Evolutionary conservation across 2,329 filamentous ascomycete species (phyloP).

Genomic region (Ceratocystis alfenasii): DNA sequence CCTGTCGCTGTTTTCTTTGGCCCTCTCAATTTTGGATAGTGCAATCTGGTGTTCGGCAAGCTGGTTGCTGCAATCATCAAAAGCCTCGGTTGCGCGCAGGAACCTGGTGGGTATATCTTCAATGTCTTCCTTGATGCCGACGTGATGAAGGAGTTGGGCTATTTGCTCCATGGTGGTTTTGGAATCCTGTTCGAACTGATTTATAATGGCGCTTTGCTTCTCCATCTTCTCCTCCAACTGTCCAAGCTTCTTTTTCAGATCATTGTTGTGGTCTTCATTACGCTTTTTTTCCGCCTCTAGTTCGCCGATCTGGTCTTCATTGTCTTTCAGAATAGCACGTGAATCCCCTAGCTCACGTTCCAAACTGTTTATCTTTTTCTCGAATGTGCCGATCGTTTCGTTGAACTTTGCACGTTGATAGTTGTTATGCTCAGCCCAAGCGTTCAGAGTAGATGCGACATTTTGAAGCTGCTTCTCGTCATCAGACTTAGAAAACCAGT

Average conservation of each 20-base stretch:
- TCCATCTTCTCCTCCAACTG: conserved; percentile 2
- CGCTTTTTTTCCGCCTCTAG: conserved; percentile 13
- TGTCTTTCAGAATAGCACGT: neutral
- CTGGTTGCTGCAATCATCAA: neutral
- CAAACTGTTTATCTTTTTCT: conserved; percentile 16
- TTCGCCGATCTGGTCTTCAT: conserved; percentile 13
- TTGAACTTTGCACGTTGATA: conserved; percentile 15
- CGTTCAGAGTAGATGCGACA: conserved; percentile 19
- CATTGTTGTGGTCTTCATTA: conserved; percentile 6
- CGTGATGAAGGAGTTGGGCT: neutral
- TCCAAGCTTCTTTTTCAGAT: conserved; percentile 5
- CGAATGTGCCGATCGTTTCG: conserved; percentile 14
- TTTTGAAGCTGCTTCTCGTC: conserved; percentile 20
- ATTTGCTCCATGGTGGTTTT: neutral
- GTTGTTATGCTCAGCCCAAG: conserved; percentile 20
- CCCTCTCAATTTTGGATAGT: neutral
- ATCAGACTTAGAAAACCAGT: conserved; percentile 17
- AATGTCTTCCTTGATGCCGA: conserved; percentile 4
- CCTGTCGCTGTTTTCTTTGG: neutral
- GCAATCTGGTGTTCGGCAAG: conserved; percentile 9
- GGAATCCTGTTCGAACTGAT: conserved; percentile 4
- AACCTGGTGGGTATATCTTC: neutral
- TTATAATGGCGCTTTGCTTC: conserved; percentile 1
- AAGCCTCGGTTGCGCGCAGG: neutral
- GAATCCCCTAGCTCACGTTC: conserved; percentile 13